These are phyloP conservation scores for Theileria equi DNA, from an alignment of 169 alveolate species.

Conservation along the genomic window DNA sequence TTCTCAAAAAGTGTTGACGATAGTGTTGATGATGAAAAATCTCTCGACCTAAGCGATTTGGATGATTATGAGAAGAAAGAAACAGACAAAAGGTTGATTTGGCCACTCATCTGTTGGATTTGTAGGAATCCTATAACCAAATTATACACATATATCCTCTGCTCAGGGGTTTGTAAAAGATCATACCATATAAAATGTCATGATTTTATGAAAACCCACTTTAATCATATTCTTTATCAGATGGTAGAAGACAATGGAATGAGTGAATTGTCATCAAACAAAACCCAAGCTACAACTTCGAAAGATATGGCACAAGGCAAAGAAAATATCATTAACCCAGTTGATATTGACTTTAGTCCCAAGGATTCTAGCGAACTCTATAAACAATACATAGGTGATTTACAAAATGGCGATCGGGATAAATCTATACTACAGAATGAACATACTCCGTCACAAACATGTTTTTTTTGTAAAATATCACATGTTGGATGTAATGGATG, in stretches of 20 bases:
- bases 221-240: background rate
- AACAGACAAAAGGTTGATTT: conserved; percentile 19
- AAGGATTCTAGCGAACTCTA: no score
- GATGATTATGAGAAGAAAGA: background rate
- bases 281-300: no score
- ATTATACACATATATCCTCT: conserved; percentile 17
- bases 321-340: no score
- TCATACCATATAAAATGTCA: conserved; percentile 49
- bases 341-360: no score
- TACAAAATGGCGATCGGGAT: no score
- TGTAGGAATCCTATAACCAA: conserved; percentile 53
- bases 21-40: background rate
- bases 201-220: conserved; percentile 26
- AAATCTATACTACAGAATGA: no score
- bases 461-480: conserved; percentile 43
- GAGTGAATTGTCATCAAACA: no score
- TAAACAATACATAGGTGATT: no score
- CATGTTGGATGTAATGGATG: conserved; percentile 47
- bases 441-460: no score
- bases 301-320: no score
- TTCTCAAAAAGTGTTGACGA: background rate
- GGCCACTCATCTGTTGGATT: conserved; percentile 64
- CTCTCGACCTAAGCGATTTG: conserved; percentile 4
- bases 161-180: conserved; percentile 34
- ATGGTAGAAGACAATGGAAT: no score